A percentile compares a stretch with the other conserved stretches of the same genome.
Evolutionary conservation across 2,329 filamentous ascomycete genomes (phyloP).

Genomic region (Zarea fungicola): DNA sequence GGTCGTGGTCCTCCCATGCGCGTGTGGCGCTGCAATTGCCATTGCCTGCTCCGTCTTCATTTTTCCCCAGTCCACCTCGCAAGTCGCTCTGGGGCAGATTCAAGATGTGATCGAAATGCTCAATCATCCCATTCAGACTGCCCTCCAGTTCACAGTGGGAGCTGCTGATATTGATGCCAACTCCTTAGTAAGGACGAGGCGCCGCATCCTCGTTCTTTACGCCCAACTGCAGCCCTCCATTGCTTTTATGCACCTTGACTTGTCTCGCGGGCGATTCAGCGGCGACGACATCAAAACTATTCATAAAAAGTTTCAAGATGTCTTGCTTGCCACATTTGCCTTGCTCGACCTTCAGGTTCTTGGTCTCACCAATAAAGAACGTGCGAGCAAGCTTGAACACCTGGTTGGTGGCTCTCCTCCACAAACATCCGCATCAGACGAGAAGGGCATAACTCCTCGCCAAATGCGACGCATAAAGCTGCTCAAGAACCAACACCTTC

Average conservation of each 20-base stretch:
- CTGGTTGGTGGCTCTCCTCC: neutral
- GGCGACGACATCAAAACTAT: slow-evolving; percentile 37
- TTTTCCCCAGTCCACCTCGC: slow-evolving; percentile 46
- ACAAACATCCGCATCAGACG: neutral
- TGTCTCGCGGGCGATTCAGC: slow-evolving; percentile 41
- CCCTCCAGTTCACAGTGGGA: slow-evolving; percentile 19
- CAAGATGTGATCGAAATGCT: slow-evolving; percentile 27
- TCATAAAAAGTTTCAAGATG: slow-evolving; percentile 30
- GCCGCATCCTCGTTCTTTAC: slow-evolving; percentile 28
- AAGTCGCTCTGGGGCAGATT: slow-evolving; percentile 32
- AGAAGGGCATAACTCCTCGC: slow-evolving; percentile 11
- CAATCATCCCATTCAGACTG: slow-evolving; percentile 27
- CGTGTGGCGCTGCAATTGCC: slow-evolving; percentile 40
- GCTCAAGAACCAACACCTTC: slow-evolving; percentile 28
- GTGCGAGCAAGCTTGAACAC: slow-evolving; percentile 7
- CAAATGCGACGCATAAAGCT: slow-evolving; percentile 21
- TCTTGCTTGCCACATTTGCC: slow-evolving; percentile 29
- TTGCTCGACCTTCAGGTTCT: slow-evolving; percentile 40
- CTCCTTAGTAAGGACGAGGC: slow-evolving; percentile 24
- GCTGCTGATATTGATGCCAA: slow-evolving; percentile 19
- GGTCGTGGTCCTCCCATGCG: slow-evolving; percentile 39
- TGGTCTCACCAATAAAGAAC: slow-evolving; percentile 21
- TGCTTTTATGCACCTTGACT: slow-evolving; percentile 41
- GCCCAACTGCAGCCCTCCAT: slow-evolving; percentile 34
- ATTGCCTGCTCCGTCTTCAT: slow-evolving; percentile 38